These are phyloP conservation scores for Debaryomyces singareniensis DNA, from an alignment of 1,139 yeast genomes.

Conservation along the genomic window DNA sequence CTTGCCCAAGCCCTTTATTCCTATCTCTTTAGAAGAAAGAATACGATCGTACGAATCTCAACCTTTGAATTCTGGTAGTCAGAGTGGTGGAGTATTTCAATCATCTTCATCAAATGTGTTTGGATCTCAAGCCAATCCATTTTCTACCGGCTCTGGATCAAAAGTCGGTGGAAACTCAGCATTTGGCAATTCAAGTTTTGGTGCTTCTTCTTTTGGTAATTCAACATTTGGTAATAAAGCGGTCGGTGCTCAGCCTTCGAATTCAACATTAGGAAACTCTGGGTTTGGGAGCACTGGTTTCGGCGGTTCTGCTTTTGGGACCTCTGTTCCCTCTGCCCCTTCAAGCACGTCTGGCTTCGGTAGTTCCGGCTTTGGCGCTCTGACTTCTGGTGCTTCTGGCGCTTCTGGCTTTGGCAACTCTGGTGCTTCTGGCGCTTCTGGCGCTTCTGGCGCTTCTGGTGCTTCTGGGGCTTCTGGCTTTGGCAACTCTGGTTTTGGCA, in stretches of 20 bases:
- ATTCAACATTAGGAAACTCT: conserved; percentile 4
- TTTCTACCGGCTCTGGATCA: conserved; percentile 7
- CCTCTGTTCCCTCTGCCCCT: conserved; percentile 4
- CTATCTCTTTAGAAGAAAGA: conserved; percentile 21
- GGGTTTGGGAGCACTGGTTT: conserved; percentile 4
- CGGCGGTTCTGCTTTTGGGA: conserved; percentile 5
- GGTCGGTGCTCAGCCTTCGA: conserved; percentile 6
- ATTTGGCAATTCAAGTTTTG: conserved; percentile 5
- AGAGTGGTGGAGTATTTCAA: background rate
- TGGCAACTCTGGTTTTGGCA: conserved; percentile 12
- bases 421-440: conserved; percentile 4
- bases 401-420: conserved; percentile 4
- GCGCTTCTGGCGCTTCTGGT: conserved; percentile 7
- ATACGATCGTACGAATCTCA: conserved; percentile 8
- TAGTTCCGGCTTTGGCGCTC: conserved; percentile 7
- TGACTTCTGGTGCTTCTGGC: background rate
- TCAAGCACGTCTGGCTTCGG: conserved; percentile 5
- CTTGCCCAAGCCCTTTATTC: conserved; percentile 33
- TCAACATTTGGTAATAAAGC: conserved; percentile 7
- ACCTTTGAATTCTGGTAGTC: background rate
- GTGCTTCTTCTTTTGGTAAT: conserved; percentile 6
- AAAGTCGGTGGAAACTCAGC: conserved; percentile 4
- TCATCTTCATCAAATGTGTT: too few species aligned
- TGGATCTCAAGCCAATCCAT: background rate
- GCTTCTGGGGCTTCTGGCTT: conserved; percentile 11